phyloP scores from a whole-genome alignment of 83 land plant genomes.

The Diphasiastrum complanatum region DNA sequence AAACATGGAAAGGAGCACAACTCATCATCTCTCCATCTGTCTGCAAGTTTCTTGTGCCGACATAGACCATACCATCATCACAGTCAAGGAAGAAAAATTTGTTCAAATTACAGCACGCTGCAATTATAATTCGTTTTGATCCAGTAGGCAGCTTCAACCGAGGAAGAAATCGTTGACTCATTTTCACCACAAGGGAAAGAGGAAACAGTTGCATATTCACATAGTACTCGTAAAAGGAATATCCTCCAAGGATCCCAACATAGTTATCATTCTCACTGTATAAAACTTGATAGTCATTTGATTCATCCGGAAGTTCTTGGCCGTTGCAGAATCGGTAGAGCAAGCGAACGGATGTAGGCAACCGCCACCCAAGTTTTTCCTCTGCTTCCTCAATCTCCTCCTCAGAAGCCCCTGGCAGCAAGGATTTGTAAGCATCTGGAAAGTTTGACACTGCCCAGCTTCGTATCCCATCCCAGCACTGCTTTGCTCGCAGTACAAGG shows the following conservation, averaged over 20 bases:
- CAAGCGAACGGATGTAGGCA: conserved; percentile 58
- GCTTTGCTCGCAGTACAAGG: conserved; percentile 54
- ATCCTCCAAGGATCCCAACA: conserved; percentile 80
- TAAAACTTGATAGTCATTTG: too few relatives aligned
- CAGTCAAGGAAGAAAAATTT: conserved; percentile 76
- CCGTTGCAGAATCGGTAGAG: conserved; percentile 79
- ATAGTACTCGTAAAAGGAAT: conserved; percentile 39
- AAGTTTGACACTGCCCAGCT: conserved; percentile 46
- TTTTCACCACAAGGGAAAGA: conserved; percentile 31
- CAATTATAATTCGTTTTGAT: conserved; percentile 51
- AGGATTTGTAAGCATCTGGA: conserved; percentile 48
- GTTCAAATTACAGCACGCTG: conserved; percentile 39
- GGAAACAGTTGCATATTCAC: too few relatives aligned
- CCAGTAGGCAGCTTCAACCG: conserved; percentile 15
- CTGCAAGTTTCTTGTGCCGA: conserved; percentile 57
- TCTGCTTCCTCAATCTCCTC: conserved; percentile 46
- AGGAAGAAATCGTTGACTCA: conserved; percentile 31
- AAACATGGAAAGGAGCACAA: conserved; percentile 57
- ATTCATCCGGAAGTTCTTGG: conserved; percentile 36
- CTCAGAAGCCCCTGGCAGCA: conserved; percentile 65
- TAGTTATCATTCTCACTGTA: neutral
- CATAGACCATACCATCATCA: conserved; percentile 66
- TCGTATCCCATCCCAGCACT: conserved; percentile 50
- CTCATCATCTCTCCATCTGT: conserved; percentile 65
- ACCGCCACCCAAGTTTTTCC: conserved; percentile 36